Conservation (phyloP, 225 moss, liverwort and hornwort species). For the Polytrichum formosum region DNA sequence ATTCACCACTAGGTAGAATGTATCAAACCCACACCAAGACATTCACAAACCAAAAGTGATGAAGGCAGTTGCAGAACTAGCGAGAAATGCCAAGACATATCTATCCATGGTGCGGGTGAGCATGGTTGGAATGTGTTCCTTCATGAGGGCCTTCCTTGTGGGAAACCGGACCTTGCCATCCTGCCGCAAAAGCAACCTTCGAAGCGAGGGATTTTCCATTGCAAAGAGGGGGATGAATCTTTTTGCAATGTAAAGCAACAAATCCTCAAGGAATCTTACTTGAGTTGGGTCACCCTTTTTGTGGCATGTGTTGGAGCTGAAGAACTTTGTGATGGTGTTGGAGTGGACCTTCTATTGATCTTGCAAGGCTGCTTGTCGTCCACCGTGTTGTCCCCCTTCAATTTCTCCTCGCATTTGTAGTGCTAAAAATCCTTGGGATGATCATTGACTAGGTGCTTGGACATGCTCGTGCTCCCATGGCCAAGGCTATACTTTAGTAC, state of each 20-base stretch:
- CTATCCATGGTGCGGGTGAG: no score
- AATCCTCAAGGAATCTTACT: neutral
- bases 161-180: no score
- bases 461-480: neutral
- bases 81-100: no score
- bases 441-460: neutral
- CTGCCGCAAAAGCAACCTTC: no score
- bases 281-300: constrained; percentile 32
- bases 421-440: neutral
- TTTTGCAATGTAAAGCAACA: neutral
- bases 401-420: neutral
- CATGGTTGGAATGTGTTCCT: no score
- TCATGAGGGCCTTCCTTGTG: no score
- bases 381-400: neutral
- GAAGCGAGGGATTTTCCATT: no score
- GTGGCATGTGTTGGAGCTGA: constrained; percentile 27
- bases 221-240: no score
- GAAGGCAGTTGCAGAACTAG: no score
- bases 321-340: constrained; percentile 23
- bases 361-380: neutral
- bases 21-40: no score
- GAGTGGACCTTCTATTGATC: neutral
- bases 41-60: no score
- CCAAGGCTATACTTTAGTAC: neutral
- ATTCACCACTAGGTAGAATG: no score